These are phyloP conservation scores for Cardiospermum halicacabum DNA, from an alignment of 345 rosid species.

Conservation along the genomic window DNA sequence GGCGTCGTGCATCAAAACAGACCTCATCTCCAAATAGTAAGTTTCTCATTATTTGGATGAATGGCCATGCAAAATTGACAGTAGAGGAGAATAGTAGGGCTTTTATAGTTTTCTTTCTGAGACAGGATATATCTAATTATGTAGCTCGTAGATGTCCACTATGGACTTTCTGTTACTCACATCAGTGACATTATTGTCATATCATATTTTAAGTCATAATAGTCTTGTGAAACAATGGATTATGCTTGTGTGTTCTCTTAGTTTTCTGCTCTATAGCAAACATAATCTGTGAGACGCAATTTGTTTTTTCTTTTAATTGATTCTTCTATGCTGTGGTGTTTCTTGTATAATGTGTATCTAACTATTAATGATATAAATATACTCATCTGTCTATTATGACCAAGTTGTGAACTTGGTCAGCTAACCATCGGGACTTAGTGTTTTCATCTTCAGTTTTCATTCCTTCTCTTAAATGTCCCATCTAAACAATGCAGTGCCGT, in stretches of 20 bases:
- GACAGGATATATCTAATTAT: no score
- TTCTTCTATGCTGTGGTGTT: no score
- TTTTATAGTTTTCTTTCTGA: no score
- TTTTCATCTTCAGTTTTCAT: not conserved
- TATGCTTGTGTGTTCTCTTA: not conserved
- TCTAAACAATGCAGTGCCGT: conserved; percentile 45
- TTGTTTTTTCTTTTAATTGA: no score
- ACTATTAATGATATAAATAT: not conserved
- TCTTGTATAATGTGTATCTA: not conserved
- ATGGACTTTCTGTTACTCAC: no score
- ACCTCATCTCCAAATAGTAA: conserved; percentile 64
- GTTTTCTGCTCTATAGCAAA: not conserved
- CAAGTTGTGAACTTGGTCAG: not conserved
- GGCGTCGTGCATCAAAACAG: conserved; percentile 92
- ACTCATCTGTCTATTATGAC: not conserved
- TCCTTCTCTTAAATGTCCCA: conserved; percentile 5
- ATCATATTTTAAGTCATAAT: no score
- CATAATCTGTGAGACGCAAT: not conserved
- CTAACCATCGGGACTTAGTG: not conserved
- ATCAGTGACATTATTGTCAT: no score
- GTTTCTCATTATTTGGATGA: conserved; percentile 15
- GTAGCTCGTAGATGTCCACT: no score
- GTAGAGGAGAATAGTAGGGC: not conserved
- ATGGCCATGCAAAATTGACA: not conserved
- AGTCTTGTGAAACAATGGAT: no score